Evolutionary conservation across 257 asterid genomes (phyloP), one percentile per base, ranked within the genome.

Genomic region (Petunia axillaris): DNA sequence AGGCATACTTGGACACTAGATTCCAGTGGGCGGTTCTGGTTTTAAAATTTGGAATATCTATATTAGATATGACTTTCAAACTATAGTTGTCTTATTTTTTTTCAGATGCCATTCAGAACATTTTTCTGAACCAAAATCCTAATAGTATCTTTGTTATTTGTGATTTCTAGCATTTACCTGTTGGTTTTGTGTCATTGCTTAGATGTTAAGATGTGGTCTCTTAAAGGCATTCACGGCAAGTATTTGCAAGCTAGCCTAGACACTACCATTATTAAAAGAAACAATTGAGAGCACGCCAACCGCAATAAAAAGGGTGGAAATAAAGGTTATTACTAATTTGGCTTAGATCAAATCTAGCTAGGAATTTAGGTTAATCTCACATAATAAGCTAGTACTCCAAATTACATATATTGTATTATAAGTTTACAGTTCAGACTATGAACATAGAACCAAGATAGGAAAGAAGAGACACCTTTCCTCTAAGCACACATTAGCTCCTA

Each of bases 21-120:
- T 78, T 81, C 79, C 83, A 78, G 35, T 81, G 85, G 87, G 85
- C 85, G 83, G 79, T 81, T 78, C 16, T 50, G 46, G 73, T 7
- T 40, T 54, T 13, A 8, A 43, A 37, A 59, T 50, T 55, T 14
- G 63, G 5, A 62, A 48, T 48, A 48, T 48, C 53, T 48, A 48
- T 70, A 46, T 25, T 46, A 8, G 43, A 16, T 46, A 70, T 46
- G 25, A 46, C 64, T 68, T 54, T 40, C 13, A 71, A 38, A 58
- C 41, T 53, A 43, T 53, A 43, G 46, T 6, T 44, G 64, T 48
- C 4, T 41, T 64, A 16, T 68, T 25, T 76, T n/a, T 11, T 54
- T n/a, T 43, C 40, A 65, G 6, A 66, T 37, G 39, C 3, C 76
- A 67, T 13, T 43, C 2, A n/a, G 57, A 68, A 44, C 57, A 44